phyloP scores from a whole-genome alignment of 441 rosid genomes.

The Erodium moschatum region DNA sequence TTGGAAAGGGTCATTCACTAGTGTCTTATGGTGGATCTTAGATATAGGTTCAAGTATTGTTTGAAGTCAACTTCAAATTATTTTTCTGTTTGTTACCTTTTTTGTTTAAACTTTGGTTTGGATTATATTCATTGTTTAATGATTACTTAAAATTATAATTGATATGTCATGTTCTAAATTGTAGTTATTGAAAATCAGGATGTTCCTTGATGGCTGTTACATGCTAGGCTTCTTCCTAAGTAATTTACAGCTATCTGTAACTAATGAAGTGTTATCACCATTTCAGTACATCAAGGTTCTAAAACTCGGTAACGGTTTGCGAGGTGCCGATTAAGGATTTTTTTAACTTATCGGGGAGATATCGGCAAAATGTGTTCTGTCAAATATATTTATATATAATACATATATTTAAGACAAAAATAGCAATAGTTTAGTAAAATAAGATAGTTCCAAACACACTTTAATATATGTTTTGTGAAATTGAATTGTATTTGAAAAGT shows the following conservation, averaged over 20 bases:
- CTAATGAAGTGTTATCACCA: neutral
- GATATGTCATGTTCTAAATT: neutral
- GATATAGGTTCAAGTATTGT: neutral
- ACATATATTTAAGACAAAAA: no score
- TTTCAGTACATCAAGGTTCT: no score
- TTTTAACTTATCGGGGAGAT: no score
- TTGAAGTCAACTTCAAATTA: neutral
- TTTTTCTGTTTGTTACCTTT: neutral
- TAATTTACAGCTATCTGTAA: neutral
- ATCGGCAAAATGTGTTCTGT: no score
- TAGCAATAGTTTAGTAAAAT: no score
- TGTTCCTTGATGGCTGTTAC: neutral
- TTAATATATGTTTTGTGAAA: no score
- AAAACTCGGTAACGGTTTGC: no score
- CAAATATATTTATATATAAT: no score
- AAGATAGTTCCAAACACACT: no score
- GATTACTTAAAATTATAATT: neutral
- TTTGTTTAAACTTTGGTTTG: neutral
- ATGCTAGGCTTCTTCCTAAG: neutral
- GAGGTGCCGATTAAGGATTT: no score
- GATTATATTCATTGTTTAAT: neutral
- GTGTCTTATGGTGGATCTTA: neutral
- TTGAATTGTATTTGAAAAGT: no score
- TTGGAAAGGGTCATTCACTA: neutral
- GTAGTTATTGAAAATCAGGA: neutral